These are phyloP conservation scores for Lactarius indigo DNA, from an alignment of 768 basidiomycete species.

Conservation along the genomic window DNA sequence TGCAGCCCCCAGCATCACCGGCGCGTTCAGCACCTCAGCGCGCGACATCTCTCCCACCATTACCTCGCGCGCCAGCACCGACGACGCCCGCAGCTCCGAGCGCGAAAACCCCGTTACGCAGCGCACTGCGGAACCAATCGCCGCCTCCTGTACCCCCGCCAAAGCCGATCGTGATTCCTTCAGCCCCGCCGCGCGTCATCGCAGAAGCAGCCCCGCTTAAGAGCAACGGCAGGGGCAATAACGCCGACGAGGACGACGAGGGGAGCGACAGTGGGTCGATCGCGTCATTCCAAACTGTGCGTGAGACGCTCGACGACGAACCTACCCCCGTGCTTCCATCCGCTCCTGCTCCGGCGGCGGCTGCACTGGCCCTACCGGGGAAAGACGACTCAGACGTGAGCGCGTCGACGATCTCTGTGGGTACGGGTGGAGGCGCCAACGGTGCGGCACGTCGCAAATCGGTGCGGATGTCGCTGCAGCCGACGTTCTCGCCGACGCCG, in stretches of 20 bases:
- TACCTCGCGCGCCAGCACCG: not conserved
- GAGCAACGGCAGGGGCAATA: not conserved
- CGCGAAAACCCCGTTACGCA: slow-evolving; percentile 52
- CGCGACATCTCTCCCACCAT: slow-evolving; percentile 3
- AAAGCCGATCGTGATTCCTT: slow-evolving; percentile 15
- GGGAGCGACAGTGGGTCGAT: slow-evolving; percentile 46
- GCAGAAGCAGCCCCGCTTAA: not conserved
- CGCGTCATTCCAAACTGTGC: slow-evolving; percentile 65
- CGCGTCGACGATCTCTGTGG: slow-evolving; percentile 27
- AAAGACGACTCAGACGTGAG: slow-evolving; percentile 32
- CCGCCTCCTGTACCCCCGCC: slow-evolving; percentile 20
- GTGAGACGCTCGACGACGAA: slow-evolving; percentile 46
- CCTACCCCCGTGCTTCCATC: slow-evolving; percentile 17
- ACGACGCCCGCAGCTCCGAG: not conserved
- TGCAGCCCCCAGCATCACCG: not conserved
- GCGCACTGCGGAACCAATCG: slow-evolving; percentile 50
- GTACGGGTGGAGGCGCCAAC: not conserved
- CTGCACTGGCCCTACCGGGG: slow-evolving; percentile 21
- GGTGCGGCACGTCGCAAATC: slow-evolving; percentile 51
- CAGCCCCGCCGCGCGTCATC: slow-evolving; percentile 19
- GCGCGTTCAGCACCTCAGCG: not conserved
- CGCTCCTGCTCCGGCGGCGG: not conserved
- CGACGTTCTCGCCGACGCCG: slow-evolving; percentile 71
- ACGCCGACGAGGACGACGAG: slow-evolving; percentile 21
- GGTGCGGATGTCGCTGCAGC: slow-evolving; percentile 72